These are phyloP conservation scores for Endocarpon pusillum DNA, from an alignment of 495 filamentous ascomycete genomes.

Conservation along the genomic window DNA sequence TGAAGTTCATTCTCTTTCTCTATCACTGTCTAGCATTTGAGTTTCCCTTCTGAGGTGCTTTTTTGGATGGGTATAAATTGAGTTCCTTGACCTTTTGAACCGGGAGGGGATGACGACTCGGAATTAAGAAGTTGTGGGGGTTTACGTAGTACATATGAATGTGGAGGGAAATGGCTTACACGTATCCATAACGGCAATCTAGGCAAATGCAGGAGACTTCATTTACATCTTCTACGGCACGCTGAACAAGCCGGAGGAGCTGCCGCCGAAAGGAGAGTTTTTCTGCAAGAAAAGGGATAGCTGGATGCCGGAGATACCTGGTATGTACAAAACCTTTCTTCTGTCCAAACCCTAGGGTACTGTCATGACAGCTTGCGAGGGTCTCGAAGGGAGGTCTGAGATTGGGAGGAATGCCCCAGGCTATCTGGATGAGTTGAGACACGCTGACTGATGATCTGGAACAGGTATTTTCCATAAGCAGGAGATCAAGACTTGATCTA, in stretches of 20 bases:
- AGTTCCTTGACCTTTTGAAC: too few species aligned
- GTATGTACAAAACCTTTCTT: too few species aligned
- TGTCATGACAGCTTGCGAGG: too few species aligned
- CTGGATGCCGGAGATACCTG: constrained; percentile 48
- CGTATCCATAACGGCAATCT: constrained; percentile 21
- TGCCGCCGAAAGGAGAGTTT: constrained; percentile 55
- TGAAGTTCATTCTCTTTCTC: too few species aligned
- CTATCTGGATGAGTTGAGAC: not conserved
- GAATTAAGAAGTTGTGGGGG: constrained; percentile 2
- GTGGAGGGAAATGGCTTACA: constrained; percentile 4
- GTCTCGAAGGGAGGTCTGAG: too few species aligned
- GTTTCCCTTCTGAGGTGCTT: too few species aligned
- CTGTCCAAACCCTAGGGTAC: too few species aligned
- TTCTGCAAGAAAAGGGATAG: constrained; percentile 38
- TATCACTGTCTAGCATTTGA: too few species aligned
- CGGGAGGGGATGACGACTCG: too few species aligned
- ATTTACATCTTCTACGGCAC: constrained; percentile 47
- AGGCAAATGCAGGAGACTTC: constrained; percentile 39
- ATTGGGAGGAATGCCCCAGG: too few species aligned
- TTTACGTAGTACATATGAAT: too few species aligned
- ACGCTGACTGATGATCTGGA: constrained; percentile 2
- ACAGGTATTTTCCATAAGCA: constrained; percentile 43
- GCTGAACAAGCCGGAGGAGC: constrained; percentile 40
- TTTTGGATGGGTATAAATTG: too few species aligned
- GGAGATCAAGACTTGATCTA: constrained; percentile 37